A percentile compares a stretch with the other conserved stretches of the same genome.
Conservation (phyloP, 352 stramenopile species). For the Pythium biforme region DNA sequence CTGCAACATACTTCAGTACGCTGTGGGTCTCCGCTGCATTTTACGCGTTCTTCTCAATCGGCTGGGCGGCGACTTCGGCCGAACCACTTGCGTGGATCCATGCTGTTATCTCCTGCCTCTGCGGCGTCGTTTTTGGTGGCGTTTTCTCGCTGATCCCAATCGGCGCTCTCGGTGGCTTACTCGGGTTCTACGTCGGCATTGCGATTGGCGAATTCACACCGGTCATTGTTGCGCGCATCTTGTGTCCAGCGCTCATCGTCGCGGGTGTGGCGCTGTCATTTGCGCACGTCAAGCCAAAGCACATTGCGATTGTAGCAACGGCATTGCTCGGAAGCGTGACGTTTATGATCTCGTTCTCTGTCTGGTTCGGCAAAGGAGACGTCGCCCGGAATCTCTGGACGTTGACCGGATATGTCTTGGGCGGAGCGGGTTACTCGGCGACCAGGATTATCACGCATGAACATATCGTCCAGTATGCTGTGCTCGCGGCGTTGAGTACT, state of each 20-base stretch:
- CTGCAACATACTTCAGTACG: constrained; percentile 52
- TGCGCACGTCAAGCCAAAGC: constrained; percentile 44
- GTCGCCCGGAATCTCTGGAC: constrained; percentile 65
- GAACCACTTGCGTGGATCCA: constrained; percentile 71
- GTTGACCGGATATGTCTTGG: constrained; percentile 68
- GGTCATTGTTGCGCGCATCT: constrained; percentile 52
- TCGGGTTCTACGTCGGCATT: constrained; percentile 64
- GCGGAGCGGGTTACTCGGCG: constrained; percentile 39
- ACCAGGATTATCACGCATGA: constrained; percentile 58
- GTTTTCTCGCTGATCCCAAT: constrained; percentile 62
- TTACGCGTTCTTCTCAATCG: constrained; percentile 66
- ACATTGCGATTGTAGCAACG: constrained; percentile 67
- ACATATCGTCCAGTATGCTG: constrained; percentile 59
- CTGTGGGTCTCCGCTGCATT: constrained; percentile 63
- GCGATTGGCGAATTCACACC: constrained; percentile 69
- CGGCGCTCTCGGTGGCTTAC: constrained; percentile 54
- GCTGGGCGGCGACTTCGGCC: constrained; percentile 19
- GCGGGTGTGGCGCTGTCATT: constrained; percentile 45
- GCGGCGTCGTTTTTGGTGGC: constrained; percentile 67
- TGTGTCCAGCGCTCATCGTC: constrained; percentile 47
- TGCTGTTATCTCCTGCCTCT: constrained; percentile 59
- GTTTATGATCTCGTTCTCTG: constrained; percentile 71
- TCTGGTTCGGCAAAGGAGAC: constrained; percentile 61
- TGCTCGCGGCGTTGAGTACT: constrained; percentile 44
- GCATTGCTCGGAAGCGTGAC: constrained; percentile 60